Evolutionary conservation across 208 protist species (phyloP).

Genomic region (Entamoeba nuttalli): DNA sequence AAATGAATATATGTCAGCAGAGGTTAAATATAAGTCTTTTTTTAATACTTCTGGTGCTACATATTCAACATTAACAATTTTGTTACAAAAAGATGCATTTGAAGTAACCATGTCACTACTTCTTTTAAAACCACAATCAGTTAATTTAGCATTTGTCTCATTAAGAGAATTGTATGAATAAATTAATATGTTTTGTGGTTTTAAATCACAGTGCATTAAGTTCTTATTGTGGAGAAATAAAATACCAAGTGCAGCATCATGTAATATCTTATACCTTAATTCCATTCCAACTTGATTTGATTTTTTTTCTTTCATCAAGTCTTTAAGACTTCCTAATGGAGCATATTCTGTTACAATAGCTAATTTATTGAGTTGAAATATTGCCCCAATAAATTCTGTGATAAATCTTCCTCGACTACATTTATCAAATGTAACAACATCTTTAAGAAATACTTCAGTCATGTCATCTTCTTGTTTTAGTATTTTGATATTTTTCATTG

Average conservation of each 20-base stretch:
- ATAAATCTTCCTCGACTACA: background rate
- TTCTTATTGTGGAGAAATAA: background rate
- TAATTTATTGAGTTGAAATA: background rate
- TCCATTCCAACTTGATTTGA: background rate
- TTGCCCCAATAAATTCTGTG: background rate
- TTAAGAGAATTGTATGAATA: background rate
- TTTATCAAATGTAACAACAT: background rate
- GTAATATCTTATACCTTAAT: background rate
- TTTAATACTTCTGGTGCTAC: background rate
- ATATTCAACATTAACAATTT: background rate
- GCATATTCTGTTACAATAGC: background rate
- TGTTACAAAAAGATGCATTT: background rate
- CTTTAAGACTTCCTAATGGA: background rate
- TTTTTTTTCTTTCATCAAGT: background rate
- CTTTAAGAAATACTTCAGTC: background rate
- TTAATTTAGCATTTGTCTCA: background rate
- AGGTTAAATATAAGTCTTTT: background rate
- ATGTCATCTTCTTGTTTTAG: background rate
- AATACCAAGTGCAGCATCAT: background rate
- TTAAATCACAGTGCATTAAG: background rate
- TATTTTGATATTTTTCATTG: background rate
- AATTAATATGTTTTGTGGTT: background rate
- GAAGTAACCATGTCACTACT: background rate
- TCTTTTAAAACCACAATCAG: background rate
- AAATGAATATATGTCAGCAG: background rate